Percentiles rank a stretch among this genome's conserved stretches.
These are phyloP conservation scores for Trichophyton rubrum DNA, from an alignment of 2,329 filamentous ascomycete species.

Conservation along the genomic window DNA sequence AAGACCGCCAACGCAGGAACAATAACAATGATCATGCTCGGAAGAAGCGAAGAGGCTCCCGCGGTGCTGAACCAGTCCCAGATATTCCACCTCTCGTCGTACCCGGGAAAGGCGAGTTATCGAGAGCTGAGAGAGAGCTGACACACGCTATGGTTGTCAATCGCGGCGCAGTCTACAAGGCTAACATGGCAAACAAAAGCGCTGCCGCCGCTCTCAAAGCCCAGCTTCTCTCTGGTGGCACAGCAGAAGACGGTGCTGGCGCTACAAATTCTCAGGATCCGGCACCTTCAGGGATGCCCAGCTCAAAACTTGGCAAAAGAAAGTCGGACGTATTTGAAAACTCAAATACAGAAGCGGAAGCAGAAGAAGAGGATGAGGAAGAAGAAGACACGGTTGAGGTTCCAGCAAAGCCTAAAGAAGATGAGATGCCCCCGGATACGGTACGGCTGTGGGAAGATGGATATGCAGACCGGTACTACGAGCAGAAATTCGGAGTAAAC, in stretches of 20 bases:
- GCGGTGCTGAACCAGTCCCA: slow-evolving; percentile 28
- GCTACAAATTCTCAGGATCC: slow-evolving; percentile 16
- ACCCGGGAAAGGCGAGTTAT: slow-evolving; percentile 42
- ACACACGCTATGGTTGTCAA: slow-evolving; percentile 86
- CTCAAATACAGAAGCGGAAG: slow-evolving; percentile 45
- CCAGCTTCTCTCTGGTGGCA: slow-evolving; percentile 47
- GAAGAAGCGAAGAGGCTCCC: slow-evolving; percentile 34
- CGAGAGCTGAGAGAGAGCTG: slow-evolving; percentile 47
- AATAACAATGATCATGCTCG: slow-evolving; percentile 22
- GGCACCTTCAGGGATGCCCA: slow-evolving; percentile 16
- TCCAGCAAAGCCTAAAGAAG: slow-evolving; percentile 30
- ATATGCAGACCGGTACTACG: slow-evolving; percentile 90
- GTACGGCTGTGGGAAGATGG: slow-evolving; percentile 91
- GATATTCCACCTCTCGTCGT: slow-evolving; percentile 44
- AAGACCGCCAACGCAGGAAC: slow-evolving; percentile 45
- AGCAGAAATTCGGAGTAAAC: slow-evolving; percentile 84
- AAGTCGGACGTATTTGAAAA: slow-evolving; percentile 60
- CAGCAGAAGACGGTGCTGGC: slow-evolving; percentile 16
- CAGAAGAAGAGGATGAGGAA: slow-evolving; percentile 17
- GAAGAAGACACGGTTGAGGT: slow-evolving; percentile 28
- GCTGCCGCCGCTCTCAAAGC: slow-evolving; percentile 81
- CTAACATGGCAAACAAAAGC: slow-evolving; percentile 81
- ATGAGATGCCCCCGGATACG: slow-evolving; percentile 61
- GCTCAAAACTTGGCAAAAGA: slow-evolving; percentile 35
- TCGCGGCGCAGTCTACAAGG: slow-evolving; percentile 50